Evolutionary conservation across 2,329 filamentous ascomycete species (phyloP), one percentile per base, ranked within the genome.

Genomic region (Coniochaeta pulveracea): DNA sequence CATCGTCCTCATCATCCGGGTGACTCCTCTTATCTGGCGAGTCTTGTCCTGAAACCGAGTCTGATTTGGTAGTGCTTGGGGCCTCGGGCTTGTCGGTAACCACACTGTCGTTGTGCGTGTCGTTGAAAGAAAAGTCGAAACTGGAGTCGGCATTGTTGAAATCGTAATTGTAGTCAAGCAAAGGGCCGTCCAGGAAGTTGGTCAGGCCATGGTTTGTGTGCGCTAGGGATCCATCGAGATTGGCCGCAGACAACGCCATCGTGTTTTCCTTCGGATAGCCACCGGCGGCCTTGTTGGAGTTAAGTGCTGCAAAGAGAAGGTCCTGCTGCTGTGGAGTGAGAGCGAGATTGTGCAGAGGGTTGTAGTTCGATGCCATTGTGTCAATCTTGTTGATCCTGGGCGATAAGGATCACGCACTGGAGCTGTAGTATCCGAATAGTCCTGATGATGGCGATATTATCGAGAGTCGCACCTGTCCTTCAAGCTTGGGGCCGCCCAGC

Each of bases 131-230:
- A 42, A 88, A 88, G 45, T 86, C 82, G 51, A 85, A 88, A 50
- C 67, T 78, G 22, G 70, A 72, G 48, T 88, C 82, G 38, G 39
- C 34, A 7, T 65, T 66, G 38, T 88, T 84, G 37, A 85, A 76
- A 29, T 83, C 78, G 43, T 82, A 79, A 43, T 82, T 77, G 47
- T 86, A 91, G 42, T 94, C 85, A 37, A 93, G 66, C 49, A 79
- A 88, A 0, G 88, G 85, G 42, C 81, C 91, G 31, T 86, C 81
- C 19, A 85, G 75, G 27, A 75, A 70, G 41, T 63, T 69, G 35
- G 46, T 49, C 28, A 73, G 52, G 17, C 57, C 56, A 21, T 64
- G 61, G 3, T 61, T 58, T 45, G 56, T 55, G 43, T 63, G 58
- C 29, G 52, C 44, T 11, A 68, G 65, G 9, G 69, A 71, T 34